Evolutionary conservation across 2,329 filamentous ascomycete genomes (phyloP), one percentile per base, ranked within the genome.

Genomic region (Xylariaceae sp.): DNA sequence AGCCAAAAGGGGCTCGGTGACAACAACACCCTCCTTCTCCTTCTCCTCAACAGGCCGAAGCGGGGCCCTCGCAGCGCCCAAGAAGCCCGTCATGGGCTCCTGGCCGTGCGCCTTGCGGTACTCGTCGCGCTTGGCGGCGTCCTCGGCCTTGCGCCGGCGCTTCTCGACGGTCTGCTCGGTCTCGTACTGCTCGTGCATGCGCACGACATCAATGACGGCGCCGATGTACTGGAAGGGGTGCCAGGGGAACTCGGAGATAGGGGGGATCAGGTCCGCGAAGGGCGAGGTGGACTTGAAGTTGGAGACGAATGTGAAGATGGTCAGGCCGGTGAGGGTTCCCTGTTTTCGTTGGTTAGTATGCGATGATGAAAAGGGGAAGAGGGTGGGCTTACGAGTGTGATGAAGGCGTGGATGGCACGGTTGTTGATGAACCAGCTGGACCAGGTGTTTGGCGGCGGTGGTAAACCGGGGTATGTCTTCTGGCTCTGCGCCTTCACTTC

Each of bases 31-130:
- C 23, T 30, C 23, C 23, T 30, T 30, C 23, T 30, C 23, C 23
- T 30, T 30, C 23, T 30, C 23, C 23, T 30, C 23, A 30, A 30
- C 23, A 30, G 23, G 23, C 23, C 23, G 23, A 30, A 30, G 23
- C 23, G 23, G 23, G 23, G 23, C 23, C 5, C 23, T 30, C 23
- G 23, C 23, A 30, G 23, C 23, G 23, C 23, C 23, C 3, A 30
- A 5, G 23, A 30, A 30, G 5, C 23, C 23, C 4, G 23, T 30
- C 23, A 65, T 64, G 51, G 69, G 59, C 73, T 92, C 88, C 69
- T 96, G 74, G 8, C 91, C 92, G 78, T 96, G 91, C 61, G 88
- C 90, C 75, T 90, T 87, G 69, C 92, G 86, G 76, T 91, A 99
- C 74, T 89, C 86, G 62, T 84, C 84, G 68, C 93, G 83, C 84